Evolutionary conservation across 2,329 filamentous ascomycete genomes (phyloP).

Genomic region (Diaporthe australafricana): DNA sequence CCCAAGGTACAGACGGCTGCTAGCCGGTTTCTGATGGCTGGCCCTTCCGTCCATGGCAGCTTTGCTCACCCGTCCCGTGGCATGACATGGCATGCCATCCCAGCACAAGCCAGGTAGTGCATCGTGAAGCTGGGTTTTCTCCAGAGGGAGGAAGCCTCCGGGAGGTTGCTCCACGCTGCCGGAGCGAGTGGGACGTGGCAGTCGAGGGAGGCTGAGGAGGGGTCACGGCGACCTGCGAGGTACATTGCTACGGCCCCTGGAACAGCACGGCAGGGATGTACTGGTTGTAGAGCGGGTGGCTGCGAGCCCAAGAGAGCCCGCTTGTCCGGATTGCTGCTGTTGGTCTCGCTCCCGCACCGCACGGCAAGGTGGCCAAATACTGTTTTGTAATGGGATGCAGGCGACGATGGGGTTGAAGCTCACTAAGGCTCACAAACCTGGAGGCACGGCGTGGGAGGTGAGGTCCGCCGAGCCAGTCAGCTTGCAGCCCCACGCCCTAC

Average conservation of each 20-base stretch:
- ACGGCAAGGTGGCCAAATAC: slow-evolving; percentile 19
- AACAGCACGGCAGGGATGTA: not conserved
- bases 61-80: slow-evolving; percentile 5
- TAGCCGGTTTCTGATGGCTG: not conserved
- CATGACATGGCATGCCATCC: slow-evolving; percentile 2
- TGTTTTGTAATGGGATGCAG: slow-evolving; percentile 38
- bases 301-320: not conserved
- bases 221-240: not conserved
- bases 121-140: slow-evolving; percentile 21
- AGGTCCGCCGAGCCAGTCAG: slow-evolving; percentile 32
- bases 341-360: not conserved
- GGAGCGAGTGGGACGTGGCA: slow-evolving; percentile 7
- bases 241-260: not conserved
- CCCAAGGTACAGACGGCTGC: slow-evolving; percentile 9
- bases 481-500: slow-evolving; percentile 21
- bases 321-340: not conserved
- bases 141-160: not conserved
- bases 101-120: slow-evolving; percentile 1
- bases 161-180: not conserved
- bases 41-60: not conserved
- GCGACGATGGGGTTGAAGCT: slow-evolving; percentile 23
- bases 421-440: slow-evolving; percentile 20
- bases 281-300: not conserved
- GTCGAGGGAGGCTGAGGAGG: slow-evolving; percentile 16
- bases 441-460: slow-evolving; percentile 26